These are phyloP conservation scores for Lactarius vividus DNA, from an alignment of 768 basidiomycete species.

Conservation along the genomic window DNA sequence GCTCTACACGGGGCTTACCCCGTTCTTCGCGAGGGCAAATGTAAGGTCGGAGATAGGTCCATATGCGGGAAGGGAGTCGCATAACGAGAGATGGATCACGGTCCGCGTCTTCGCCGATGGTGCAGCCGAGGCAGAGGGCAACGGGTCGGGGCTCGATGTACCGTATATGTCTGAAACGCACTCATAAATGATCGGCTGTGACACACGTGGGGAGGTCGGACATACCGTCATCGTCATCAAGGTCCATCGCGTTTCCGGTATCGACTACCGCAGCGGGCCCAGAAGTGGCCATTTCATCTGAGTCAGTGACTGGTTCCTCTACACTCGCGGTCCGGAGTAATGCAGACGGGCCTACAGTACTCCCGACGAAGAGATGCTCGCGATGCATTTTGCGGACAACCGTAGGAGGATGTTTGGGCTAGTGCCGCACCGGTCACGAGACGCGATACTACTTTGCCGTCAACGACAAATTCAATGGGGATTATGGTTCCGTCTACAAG, in stretches of 20 bases:
- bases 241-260: constrained; percentile 55
- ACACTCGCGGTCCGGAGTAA: constrained; percentile 65
- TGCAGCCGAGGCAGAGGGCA: constrained; percentile 34
- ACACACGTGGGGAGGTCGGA: constrained; percentile 10
- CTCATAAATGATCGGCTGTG: constrained; percentile 13
- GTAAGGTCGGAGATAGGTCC: constrained; percentile 76
- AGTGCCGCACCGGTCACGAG: constrained; percentile 55
- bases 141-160: constrained; percentile 38
- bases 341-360: constrained; percentile 76
- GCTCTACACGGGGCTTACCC: constrained; percentile 44
- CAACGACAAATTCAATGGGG: constrained; percentile 71
- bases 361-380: constrained; percentile 72
- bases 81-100: constrained; percentile 66
- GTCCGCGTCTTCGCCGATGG: constrained; percentile 47
- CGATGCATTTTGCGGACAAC: constrained; percentile 48
- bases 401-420: constrained; percentile 61
- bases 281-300: constrained; percentile 40
- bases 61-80: constrained; percentile 69
- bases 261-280: constrained; percentile 53
- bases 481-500: constrained; percentile 71
- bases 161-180: constrained; percentile 55
- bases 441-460: constrained; percentile 68
- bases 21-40: constrained; percentile 69
- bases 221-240: constrained; percentile 81
- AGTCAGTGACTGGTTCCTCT: constrained; percentile 56